Conservation (phyloP, 345 rosid species). For the Lepidium didymum region DNA sequence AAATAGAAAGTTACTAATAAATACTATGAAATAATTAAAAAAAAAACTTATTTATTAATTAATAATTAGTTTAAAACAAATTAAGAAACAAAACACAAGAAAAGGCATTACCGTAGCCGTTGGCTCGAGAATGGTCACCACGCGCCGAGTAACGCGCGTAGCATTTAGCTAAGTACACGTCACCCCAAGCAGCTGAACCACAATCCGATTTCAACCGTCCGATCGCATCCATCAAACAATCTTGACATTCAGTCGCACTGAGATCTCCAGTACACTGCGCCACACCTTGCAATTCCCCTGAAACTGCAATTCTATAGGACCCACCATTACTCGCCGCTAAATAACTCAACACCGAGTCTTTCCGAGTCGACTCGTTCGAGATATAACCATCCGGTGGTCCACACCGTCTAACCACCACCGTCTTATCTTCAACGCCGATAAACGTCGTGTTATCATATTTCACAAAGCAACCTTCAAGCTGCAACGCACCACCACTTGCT, state of each 20-base stretch:
- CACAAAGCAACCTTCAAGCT: slow-evolving; percentile 69
- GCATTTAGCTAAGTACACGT: slow-evolving; percentile 82
- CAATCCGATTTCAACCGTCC: slow-evolving; percentile 56
- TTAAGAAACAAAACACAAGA: background rate
- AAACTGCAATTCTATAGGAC: slow-evolving; percentile 45
- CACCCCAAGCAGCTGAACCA: slow-evolving; percentile 56
- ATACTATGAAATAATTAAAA: background rate
- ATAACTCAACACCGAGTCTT: slow-evolving; percentile 53
- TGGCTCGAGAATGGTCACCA: slow-evolving; percentile 43
- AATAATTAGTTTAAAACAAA: background rate
- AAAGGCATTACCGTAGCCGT: slow-evolving; percentile 10
- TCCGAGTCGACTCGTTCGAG: slow-evolving; percentile 38
- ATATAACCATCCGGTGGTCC: slow-evolving; percentile 53
- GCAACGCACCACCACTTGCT: slow-evolving; percentile 62
- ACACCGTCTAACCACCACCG: slow-evolving; percentile 41
- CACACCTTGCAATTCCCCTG: slow-evolving; percentile 44
- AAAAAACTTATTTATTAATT: too few species aligned
- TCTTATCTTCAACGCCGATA: slow-evolving; percentile 52
- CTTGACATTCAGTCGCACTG: slow-evolving; percentile 66
- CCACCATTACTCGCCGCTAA: slow-evolving; percentile 36
- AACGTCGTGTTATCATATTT: slow-evolving; percentile 52
- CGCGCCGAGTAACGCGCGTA: slow-evolving; percentile 58
- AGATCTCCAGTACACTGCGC: slow-evolving; percentile 86
- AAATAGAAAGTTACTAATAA: background rate
- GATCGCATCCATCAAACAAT: slow-evolving; percentile 76